These are phyloP conservation scores for Tolypocladium cylindrosporum DNA, from an alignment of 2,329 filamentous ascomycete species.

Conservation along the genomic window DNA sequence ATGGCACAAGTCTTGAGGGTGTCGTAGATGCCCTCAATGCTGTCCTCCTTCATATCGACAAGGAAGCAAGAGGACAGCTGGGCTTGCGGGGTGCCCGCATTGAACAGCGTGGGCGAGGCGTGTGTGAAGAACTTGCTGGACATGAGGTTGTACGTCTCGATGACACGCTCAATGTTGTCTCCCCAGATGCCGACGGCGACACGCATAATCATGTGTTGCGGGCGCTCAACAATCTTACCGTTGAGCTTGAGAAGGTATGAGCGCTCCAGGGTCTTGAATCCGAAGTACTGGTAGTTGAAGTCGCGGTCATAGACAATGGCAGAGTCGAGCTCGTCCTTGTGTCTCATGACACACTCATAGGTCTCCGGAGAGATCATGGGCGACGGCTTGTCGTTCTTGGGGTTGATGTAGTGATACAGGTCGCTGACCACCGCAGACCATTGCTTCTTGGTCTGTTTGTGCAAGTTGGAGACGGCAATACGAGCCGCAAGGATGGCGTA, in stretches of 20 bases:
- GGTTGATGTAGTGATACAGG: constrained; percentile 92
- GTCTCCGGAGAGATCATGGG: constrained; percentile 93
- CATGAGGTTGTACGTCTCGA: constrained; percentile 99
- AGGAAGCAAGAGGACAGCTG: constrained; percentile 98
- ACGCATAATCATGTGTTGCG: constrained; percentile 99
- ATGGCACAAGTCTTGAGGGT: constrained; percentile 98
- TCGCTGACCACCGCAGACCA: constrained; percentile 94
- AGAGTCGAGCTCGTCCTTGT: constrained; percentile 95
- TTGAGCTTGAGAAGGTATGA: constrained; percentile 95
- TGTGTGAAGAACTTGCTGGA: constrained; percentile 98
- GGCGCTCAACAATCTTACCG: constrained; percentile 92
- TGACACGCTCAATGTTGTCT: constrained; percentile 83
- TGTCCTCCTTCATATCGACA: constrained; percentile 99
- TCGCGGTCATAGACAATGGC: constrained; percentile 98
- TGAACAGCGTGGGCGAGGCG: constrained; percentile 95
- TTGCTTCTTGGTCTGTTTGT: constrained; percentile 99
- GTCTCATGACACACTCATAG: constrained; percentile 88
- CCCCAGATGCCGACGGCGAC: constrained; percentile 95
- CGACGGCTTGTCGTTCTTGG: constrained; percentile 71
- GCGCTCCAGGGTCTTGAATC: constrained; percentile 97
- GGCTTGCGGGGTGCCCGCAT: constrained; percentile 86
- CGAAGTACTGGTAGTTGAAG: constrained; percentile 99
- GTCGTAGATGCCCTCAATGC: constrained; percentile 98
- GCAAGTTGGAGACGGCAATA: constrained; percentile 97
- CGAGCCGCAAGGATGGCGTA: constrained; percentile 97